A percentile compares a stretch with the other conserved stretches of the same genome.
These are phyloP conservation scores for Beauveria scarabaeidicola DNA, from an alignment of 2,329 filamentous ascomycete species.

Conservation along the genomic window DNA sequence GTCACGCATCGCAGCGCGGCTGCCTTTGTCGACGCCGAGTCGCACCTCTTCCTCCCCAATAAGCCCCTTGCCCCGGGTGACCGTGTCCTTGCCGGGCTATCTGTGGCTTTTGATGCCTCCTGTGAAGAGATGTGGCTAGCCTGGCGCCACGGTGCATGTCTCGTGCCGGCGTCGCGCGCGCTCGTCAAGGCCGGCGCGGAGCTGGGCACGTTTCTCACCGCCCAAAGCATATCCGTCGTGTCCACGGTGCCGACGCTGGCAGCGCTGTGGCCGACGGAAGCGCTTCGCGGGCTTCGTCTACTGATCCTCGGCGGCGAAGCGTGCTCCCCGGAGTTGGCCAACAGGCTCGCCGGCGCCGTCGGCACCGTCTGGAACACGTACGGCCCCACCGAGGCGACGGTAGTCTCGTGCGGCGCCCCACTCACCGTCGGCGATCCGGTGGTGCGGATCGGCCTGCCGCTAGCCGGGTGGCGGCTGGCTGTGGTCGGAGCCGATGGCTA, in stretches of 20 bases:
- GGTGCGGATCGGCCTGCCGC: slow-evolving; percentile 15
- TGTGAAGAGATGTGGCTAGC: slow-evolving; percentile 20
- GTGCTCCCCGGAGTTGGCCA: slow-evolving; percentile 15
- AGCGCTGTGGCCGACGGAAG: slow-evolving; percentile 17
- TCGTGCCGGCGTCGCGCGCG: slow-evolving; percentile 16
- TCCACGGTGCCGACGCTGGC: slow-evolving; percentile 18
- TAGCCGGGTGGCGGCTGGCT: slow-evolving; percentile 17
- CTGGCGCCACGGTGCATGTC: slow-evolving; percentile 17
- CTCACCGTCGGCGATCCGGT: slow-evolving; percentile 14
- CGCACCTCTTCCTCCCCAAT: slow-evolving; percentile 14
- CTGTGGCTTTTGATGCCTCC: slow-evolving; percentile 17
- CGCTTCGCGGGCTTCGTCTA: slow-evolving; percentile 15
- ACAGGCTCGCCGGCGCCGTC: slow-evolving; percentile 14
- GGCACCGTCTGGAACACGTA: slow-evolving; percentile 19
- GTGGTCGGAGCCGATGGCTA: slow-evolving; percentile 31
- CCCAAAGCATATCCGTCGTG: slow-evolving; percentile 16
- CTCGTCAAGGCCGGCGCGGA: slow-evolving; percentile 17
- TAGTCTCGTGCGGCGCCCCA: slow-evolving; percentile 17
- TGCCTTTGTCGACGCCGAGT: slow-evolving; percentile 19
- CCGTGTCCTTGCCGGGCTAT: slow-evolving; percentile 17
- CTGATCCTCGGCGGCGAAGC: slow-evolving; percentile 19
- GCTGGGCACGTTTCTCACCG: slow-evolving; percentile 15
- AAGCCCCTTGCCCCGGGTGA: slow-evolving; percentile 16
- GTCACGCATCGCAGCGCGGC: slow-evolving; percentile 18
- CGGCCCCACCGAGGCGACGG: slow-evolving; percentile 19